Base-by-base conservation (phyloP, 257 asterid species). In the Primulina eburnea region DNA sequence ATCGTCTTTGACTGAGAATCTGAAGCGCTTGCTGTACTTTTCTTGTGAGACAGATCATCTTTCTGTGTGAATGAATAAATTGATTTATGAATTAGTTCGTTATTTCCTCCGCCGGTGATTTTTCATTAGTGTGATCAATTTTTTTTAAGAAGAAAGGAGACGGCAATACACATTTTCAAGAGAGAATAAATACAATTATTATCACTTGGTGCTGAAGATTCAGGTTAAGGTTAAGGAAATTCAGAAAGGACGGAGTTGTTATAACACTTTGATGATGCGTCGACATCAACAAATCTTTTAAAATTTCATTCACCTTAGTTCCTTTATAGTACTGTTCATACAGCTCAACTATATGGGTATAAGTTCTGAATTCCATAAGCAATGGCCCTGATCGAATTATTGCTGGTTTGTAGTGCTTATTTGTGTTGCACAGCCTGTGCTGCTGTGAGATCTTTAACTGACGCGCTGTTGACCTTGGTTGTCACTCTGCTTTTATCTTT, bases 221-320 rank as follows among this genome's bases (percentile, higher is more conserved):
- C 71, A 50, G 14, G 8, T 64, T 64, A 18, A 55, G 50, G 21
- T 38, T n/a, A 21, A 58, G 68, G 24, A 64, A 55, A 38, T 24
- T 38, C 30, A 17, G 58, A 43, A 64, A 64, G 34, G 68, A 64
- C 50, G 3, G 35, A 32, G 69, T 35, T 64, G 35, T 64, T 38
- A 64, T 2, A 5, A 12, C 17, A 37, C 28, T 64, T 38, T 11
- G 30, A 34, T 55, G 29, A 38, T 38, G 69, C n/a, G 2, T 38
- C 12, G 0, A 8, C 3, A 35, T 35, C 11, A 7, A 35, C 43
- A 7, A 8, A 7, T 35, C 11, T 35, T 35, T 35, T 7, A 35
- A 38, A 38, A 38, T 38, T 38, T 32, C 34, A 9, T 9, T 2
- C 53, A 43, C n/a, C 18, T 43, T 11, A 3, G n/a, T 43, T 43